Percentiles rank a stretch among this genome's conserved stretches.
phyloP scores from a whole-genome alignment of 139 green algal species.

The Pseudopediastrum boryanum region DNA sequence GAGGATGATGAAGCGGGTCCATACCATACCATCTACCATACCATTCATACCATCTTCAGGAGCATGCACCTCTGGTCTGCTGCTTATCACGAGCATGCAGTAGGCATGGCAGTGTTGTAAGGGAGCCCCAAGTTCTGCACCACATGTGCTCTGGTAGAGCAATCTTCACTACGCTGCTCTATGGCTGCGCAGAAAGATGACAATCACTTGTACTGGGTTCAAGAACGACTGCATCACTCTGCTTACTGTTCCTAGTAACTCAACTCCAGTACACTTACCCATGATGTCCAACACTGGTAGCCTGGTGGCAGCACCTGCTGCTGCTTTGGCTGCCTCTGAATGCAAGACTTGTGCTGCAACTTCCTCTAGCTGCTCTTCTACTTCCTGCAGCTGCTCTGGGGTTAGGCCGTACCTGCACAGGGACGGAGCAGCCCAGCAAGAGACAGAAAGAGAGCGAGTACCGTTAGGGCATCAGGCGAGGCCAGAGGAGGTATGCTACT shows the following conservation, averaged over 20 bases:
- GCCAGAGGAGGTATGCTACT: background rate
- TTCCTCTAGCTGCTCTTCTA: conserved; percentile 58
- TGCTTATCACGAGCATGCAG: no score
- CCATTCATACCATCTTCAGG: no score
- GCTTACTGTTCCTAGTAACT: background rate
- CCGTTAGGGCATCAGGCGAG: no score
- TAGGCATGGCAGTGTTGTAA: background rate
- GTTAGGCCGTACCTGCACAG: conserved; percentile 65
- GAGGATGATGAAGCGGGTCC: background rate
- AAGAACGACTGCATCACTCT: background rate
- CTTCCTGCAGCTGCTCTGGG: conserved; percentile 54
- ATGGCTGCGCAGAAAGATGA: background rate
- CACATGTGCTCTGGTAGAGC: background rate
- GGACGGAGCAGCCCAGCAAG: background rate
- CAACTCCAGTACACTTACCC: background rate
- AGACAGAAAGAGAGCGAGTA: background rate
- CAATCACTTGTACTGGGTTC: background rate
- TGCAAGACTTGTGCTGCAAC: conserved; percentile 28
- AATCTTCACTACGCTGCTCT: background rate
- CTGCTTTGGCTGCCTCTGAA: no score
- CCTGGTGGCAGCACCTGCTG: conserved; percentile 5
- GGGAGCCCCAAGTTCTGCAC: background rate
- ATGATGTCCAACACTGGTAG: conserved; percentile 5
- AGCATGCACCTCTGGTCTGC: no score
- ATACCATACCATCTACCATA: no score